phyloP scores from a whole-genome alignment of 1,284 basidiomycete genomes.

The Cryptococcus sp. region DNA sequence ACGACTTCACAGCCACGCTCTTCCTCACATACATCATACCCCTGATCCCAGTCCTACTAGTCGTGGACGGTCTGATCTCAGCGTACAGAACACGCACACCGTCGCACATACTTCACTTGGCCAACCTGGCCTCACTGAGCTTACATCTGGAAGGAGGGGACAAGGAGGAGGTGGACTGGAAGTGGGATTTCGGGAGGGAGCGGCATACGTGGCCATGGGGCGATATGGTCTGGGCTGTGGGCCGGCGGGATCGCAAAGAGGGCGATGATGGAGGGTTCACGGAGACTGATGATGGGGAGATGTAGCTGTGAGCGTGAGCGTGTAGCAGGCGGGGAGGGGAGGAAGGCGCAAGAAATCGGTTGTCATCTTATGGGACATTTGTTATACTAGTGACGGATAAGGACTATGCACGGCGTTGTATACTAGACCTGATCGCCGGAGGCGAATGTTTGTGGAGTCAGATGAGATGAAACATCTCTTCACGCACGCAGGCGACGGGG shows the following conservation, averaged over 20 bases:
- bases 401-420: no score
- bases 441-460: neutral
- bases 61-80: slow-evolving; percentile 43
- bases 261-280: slow-evolving; percentile 4
- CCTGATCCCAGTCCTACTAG: slow-evolving; percentile 40
- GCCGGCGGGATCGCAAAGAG: slow-evolving; percentile 18
- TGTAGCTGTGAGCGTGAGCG: neutral
- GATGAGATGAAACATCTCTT: neutral
- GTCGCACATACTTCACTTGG: slow-evolving; percentile 33
- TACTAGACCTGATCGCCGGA: no score
- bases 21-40: slow-evolving; percentile 48
- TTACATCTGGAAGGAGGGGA: slow-evolving; percentile 26
- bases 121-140: slow-evolving; percentile 31
- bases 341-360: no score
- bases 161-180: slow-evolving; percentile 32
- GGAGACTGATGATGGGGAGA: slow-evolving; percentile 10
- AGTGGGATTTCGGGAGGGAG: slow-evolving; percentile 35
- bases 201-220: slow-evolving; percentile 42
- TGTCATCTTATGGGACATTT: no score
- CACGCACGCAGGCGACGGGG: no score
- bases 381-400: no score
- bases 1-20: slow-evolving; percentile 24
- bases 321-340: no score
- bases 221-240: slow-evolving; percentile 35
- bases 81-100: slow-evolving; percentile 34